These are phyloP conservation scores for Fusarium coffeatum DNA, from an alignment of 2,329 filamentous ascomycete genomes.

Conservation along the genomic window DNA sequence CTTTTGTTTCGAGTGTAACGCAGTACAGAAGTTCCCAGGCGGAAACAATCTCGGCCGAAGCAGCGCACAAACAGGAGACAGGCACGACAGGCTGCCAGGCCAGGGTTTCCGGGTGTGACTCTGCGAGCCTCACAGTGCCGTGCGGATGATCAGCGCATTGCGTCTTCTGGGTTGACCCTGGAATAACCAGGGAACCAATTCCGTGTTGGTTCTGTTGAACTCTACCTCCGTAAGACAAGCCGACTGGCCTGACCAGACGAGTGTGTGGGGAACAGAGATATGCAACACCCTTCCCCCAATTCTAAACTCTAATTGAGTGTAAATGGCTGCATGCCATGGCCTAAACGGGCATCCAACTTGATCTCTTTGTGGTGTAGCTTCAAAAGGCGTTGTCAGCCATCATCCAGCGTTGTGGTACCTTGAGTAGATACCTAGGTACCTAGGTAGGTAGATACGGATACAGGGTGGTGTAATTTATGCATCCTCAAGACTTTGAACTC, in stretches of 20 bases:
- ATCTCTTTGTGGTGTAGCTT: slow-evolving; percentile 22
- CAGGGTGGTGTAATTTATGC: background rate
- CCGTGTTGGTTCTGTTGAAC: slow-evolving; percentile 26
- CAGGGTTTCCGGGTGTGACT: slow-evolving; percentile 17
- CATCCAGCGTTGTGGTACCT: slow-evolving; percentile 21
- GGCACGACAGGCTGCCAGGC: background rate
- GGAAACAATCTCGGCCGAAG: slow-evolving; percentile 36
- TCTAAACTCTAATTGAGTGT: slow-evolving; percentile 37
- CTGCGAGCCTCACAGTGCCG: slow-evolving; percentile 28
- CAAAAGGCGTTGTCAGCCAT: slow-evolving; percentile 10
- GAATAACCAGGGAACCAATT: slow-evolving; percentile 30
- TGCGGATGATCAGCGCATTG: slow-evolving; percentile 29
- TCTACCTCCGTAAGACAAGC: slow-evolving; percentile 32
- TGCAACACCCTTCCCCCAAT: slow-evolving; percentile 33
- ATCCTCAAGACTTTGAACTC: background rate
- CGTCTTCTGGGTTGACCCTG: slow-evolving; percentile 31
- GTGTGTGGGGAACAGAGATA: slow-evolving; percentile 26
- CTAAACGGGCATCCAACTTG: slow-evolving; percentile 18
- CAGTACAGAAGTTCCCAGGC: slow-evolving; percentile 9
- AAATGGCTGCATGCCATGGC: background rate
- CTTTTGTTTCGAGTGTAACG: slow-evolving; percentile 23
- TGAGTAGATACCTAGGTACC: background rate
- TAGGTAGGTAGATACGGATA: background rate
- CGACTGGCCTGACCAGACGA: slow-evolving; percentile 15
- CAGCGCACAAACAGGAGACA: background rate